Conservation (phyloP, 2,329 filamentous ascomycete genomes). For the Pseudogymnoascus sp. region DNA sequence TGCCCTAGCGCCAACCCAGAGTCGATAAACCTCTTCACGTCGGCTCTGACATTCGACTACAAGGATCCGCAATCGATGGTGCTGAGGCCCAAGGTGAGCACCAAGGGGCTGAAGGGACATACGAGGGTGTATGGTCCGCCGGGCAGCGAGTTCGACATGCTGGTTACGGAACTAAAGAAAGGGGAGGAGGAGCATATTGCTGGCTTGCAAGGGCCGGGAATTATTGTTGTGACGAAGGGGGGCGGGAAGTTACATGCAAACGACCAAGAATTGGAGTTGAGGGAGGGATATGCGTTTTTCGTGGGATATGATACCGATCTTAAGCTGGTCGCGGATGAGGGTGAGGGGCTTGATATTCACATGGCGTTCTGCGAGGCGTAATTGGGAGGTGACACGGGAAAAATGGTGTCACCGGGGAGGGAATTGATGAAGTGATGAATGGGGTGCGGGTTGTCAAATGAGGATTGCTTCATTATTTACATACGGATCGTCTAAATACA, state of each 20-base stretch:
- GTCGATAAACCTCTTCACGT: slow-evolving; percentile 55
- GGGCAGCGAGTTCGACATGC: slow-evolving; percentile 64
- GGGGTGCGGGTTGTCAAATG: background rate
- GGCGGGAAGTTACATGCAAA: slow-evolving; percentile 48
- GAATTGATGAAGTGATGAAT: slow-evolving; percentile 8
- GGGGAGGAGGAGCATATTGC: slow-evolving; percentile 53
- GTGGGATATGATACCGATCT: slow-evolving; percentile 35
- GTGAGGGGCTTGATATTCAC: slow-evolving; percentile 18
- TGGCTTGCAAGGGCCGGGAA: slow-evolving; percentile 51
- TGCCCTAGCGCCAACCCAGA: slow-evolving; percentile 60
- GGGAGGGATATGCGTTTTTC: slow-evolving; percentile 59
- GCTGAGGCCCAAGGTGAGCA: slow-evolving; percentile 42
- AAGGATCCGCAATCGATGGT: slow-evolving; percentile 50
- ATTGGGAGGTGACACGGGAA: background rate
- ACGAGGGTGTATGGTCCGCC: slow-evolving; percentile 59
- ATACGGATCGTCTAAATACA: background rate
- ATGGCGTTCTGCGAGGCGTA: slow-evolving; percentile 18
- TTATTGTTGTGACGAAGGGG: slow-evolving; percentile 56
- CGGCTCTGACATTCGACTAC: slow-evolving; percentile 55
- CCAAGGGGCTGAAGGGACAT: slow-evolving; percentile 48
- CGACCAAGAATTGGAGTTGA: slow-evolving; percentile 44
- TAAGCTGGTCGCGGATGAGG: slow-evolving; percentile 16
- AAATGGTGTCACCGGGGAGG: background rate
- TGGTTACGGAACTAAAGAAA: slow-evolving; percentile 47
- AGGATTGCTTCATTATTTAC: background rate